Base-by-base conservation (phyloP, 805 yeast genomes). In the Limtongia smithiae region DNA sequence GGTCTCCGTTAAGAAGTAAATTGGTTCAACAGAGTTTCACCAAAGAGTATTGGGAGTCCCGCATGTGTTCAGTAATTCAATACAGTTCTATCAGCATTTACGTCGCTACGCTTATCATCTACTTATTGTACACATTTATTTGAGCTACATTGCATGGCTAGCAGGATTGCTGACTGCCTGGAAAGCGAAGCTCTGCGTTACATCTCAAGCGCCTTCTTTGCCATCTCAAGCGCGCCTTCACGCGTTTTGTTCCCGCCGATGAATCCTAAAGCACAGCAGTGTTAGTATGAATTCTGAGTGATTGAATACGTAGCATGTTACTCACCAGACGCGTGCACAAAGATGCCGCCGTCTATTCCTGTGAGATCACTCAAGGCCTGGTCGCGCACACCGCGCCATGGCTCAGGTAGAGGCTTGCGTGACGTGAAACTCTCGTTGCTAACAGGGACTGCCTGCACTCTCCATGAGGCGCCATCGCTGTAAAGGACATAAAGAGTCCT, bases 361-460 rank as follows among this genome's bases (percentile, higher is more conserved):
- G 88, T 73, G 58, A 76, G 71, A 57, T 80, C 72, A 58, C 85
- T 78, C 59, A 93, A 75, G 34, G 74, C 85, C 27, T 85, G 91
- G 65, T 93, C 98, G 65, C 98, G 81, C 40, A 90, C 71, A n/a
- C 98, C 98, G 72, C 98, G 80, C 88, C 96, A 85, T 17, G 80
- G 77, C 67, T 85, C 93, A 12, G 96, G 97, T 51, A 93, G 75
- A 27, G 96, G 84, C 67, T 79, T 78, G 71, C 98, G 81, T 64
- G 87, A 85, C 55, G 81, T 85, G 65, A 93, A 93, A 14, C 94
- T 82, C 5, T 83, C 73, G 2, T 85, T 72, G 28, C 80, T 74
- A n/a, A 82, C 75, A n/a, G 96, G 83, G 22, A 91, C 97, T 3
- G 97, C 90, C 41, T 95, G 85, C 42, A 93, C 79, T 71, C 98